Conservation (phyloP, 768 basidiomycete genomes). For the Psilocybe tampanensis region DNA sequence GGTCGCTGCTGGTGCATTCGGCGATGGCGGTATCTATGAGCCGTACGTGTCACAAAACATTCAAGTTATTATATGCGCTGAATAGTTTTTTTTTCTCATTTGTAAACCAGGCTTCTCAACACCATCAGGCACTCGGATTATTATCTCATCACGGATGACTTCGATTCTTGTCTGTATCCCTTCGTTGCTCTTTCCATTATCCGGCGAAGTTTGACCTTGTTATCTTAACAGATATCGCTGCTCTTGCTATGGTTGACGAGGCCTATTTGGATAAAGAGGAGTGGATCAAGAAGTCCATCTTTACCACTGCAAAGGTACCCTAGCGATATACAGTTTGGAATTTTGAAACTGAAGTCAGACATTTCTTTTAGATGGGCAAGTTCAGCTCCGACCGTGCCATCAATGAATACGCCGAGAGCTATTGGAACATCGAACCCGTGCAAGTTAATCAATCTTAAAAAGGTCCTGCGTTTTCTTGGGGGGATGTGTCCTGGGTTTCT, state of each 20-base stretch:
- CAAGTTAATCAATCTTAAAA: slow-evolving; percentile 18
- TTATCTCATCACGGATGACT: slow-evolving; percentile 89
- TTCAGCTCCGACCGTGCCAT: slow-evolving; percentile 96
- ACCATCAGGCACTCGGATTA: slow-evolving; percentile 78
- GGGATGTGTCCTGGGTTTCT: not conserved
- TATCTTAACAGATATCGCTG: slow-evolving; percentile 68
- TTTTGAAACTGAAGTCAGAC: not conserved
- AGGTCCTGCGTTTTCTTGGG: not conserved
- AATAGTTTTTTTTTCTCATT: slow-evolving; percentile 15
- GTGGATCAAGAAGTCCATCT: slow-evolving; percentile 92
- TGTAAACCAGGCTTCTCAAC: slow-evolving; percentile 72
- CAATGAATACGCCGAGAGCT: slow-evolving; percentile 88
- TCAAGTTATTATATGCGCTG: slow-evolving; percentile 4
- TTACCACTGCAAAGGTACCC: slow-evolving; percentile 73
- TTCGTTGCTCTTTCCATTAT: not conserved
- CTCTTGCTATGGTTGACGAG: slow-evolving; percentile 85
- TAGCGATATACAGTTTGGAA: not conserved
- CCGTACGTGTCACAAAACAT: slow-evolving; percentile 53
- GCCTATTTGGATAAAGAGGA: slow-evolving; percentile 81
- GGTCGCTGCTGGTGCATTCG: slow-evolving; percentile 80
- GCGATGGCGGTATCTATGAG: slow-evolving; percentile 80
- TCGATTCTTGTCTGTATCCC: slow-evolving; percentile 75
- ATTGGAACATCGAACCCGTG: slow-evolving; percentile 72
- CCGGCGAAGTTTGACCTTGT: not conserved
- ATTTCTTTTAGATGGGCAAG: slow-evolving; percentile 77